Percentiles rank a stretch among this genome's conserved stretches.
Conservation (phyloP, 129 eudicot species). For the Cynara cardunculus region DNA sequence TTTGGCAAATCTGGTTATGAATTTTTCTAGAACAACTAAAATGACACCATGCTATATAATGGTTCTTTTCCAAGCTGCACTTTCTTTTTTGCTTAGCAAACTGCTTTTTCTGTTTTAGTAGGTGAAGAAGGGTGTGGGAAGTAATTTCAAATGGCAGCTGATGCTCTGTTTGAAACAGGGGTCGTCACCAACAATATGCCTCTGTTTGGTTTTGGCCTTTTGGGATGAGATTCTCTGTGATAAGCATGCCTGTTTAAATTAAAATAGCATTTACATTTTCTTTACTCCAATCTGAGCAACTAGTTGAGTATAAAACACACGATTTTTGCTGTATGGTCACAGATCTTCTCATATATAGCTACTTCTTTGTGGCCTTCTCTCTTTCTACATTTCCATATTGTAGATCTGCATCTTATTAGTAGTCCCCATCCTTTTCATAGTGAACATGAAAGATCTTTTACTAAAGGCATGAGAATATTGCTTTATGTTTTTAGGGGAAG, state of each 20-base stretch:
- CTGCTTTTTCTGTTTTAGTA: not conserved
- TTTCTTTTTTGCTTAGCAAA: not conserved
- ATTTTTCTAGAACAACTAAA: no score
- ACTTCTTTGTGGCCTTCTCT: not conserved
- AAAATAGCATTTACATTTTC: not conserved
- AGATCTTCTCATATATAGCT: not conserved
- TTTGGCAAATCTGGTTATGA: no score
- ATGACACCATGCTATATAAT: no score
- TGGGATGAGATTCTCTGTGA: not conserved
- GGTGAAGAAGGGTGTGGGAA: not conserved
- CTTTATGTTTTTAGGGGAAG: slow-evolving; percentile 48
- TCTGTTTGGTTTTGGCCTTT: not conserved
- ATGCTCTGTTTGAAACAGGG: not conserved
- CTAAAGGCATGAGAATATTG: not conserved
- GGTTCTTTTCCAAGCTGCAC: not conserved
- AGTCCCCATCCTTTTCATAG: not conserved
- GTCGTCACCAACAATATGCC: not conserved
- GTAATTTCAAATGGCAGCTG: not conserved
- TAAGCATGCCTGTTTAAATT: not conserved
- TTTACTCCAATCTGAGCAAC: not conserved
- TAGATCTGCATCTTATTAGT: not conserved
- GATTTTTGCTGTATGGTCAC: not conserved
- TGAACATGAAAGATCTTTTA: not conserved
- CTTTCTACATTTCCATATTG: not conserved
- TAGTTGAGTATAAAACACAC: not conserved